Base-by-base conservation (phyloP, 495 filamentous ascomycete species). In the Lophiostoma macrostomum region DNA sequence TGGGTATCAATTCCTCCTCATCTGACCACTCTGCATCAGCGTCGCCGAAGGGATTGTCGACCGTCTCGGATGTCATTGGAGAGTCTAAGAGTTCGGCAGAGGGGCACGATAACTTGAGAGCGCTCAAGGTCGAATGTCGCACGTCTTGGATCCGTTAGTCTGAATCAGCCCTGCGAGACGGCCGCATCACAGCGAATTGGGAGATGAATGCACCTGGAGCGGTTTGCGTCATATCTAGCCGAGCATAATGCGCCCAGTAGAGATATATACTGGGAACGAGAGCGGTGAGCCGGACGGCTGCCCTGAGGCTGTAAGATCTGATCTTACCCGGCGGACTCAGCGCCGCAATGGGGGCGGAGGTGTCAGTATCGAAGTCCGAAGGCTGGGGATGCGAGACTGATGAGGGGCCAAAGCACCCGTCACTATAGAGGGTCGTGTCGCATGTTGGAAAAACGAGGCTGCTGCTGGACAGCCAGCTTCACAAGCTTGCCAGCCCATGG, bases 1-100 rank as follows among this genome's bases (percentile, higher is more conserved):
- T 63, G 29, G 60, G 53, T 34, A 63, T 54, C 54, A 63, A 51
- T 48, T 50, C 20, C 40, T 63, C 60, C 27, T 63, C 60, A 37
- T 58, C 53, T 12, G 49, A 54, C 54, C 54, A 58, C 36, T 63
- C 60, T 1, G 36, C 30, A n/a, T 58, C 53, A 16, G 44, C 46
- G 23, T 53, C 53, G 32, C 32, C 29, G 22, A 63, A 63, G 23
- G 48, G 47, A 23, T 63, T 50, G 4, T 47, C 49, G 25, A 44
- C 53, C 6, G 28, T 20, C 18, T 29, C 14, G 47, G 30, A 25
- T 6, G 18, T 11, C 16, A 22, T 13, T n/a, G 27, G 23, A 8
- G 53, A 43, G 8, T 52, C 29, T 35, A 63, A 38, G 44, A 55
- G 31, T 53, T 63, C 53, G 43, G 60, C 60, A 5, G 60, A 63